Evolutionary conservation across 2,329 filamentous ascomycete species (phyloP), one percentile per base, ranked within the genome.

Genomic region (Ophiocordyceps camponoti-leonardi): DNA sequence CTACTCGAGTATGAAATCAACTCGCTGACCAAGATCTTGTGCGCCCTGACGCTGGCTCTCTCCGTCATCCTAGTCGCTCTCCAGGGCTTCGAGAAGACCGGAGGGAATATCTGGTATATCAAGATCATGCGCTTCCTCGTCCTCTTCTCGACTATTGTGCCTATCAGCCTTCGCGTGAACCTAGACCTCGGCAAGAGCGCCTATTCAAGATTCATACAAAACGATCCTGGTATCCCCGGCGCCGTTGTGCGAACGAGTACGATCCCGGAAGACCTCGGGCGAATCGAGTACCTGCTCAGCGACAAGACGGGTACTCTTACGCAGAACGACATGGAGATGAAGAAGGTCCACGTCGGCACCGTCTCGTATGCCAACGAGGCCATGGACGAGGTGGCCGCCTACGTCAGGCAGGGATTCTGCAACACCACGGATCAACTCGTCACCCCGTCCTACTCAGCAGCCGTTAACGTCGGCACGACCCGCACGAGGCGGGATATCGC

Each of bases 261-360:
- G 0, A 98, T 98, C 42, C 93, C 92, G 0, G 92, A 98, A 61
- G 92, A 98, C 56, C 68, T 98, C 3, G 92, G 92, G 8, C 77
- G 93, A 22, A 94, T 98, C 41, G 92, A 98, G 61, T 98, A 98
- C 60, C 71, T 98, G 2, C 71, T 98, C 28, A 95, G 86, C 50
- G 92, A 98, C 62, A 98, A 98, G 64, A 98, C 92, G 1, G 92
- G 92, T n/a, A 98, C 92, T 2, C 64, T 98, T 48, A 98, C 92
- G 0, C 87, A 96, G 54, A 98, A 98, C 56, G 86, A 94, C 57
- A 95, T 95, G 88, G 90, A 95, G 58, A 82, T 98, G 73, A 94
- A 93, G 60, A 98, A 98, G 64, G 90, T 98, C 6, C 93, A 98
- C 56, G 86, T 98, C 45, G 92, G 93, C 11, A 98, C 92, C 11